These are phyloP conservation scores for Kwoniella shandongensis DNA, from an alignment of 768 basidiomycete species.

Conservation along the genomic window DNA sequence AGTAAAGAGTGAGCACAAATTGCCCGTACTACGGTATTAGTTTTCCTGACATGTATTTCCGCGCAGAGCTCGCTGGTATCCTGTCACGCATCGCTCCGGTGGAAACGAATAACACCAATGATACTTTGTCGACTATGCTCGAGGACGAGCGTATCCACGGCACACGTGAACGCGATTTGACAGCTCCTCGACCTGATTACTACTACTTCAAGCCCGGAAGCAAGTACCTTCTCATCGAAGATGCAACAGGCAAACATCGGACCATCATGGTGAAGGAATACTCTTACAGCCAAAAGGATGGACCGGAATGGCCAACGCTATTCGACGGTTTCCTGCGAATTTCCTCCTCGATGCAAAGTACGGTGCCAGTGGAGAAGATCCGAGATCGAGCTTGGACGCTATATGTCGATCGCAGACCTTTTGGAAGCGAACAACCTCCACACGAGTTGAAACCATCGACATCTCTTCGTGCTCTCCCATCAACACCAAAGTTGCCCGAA, in stretches of 20 bases:
- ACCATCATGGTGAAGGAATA: slow-evolving; percentile 86
- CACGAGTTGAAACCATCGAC: slow-evolving; percentile 46
- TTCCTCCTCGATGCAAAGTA: slow-evolving; percentile 25
- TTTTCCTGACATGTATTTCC: neutral
- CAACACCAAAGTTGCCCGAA: slow-evolving; percentile 32
- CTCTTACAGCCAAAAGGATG: slow-evolving; percentile 42
- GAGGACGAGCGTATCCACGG: slow-evolving; percentile 84
- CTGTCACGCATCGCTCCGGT: slow-evolving; percentile 33
- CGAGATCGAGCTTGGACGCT: slow-evolving; percentile 46
- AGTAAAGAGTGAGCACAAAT: slow-evolving; percentile 55
- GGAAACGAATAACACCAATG: slow-evolving; percentile 30
- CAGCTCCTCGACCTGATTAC: slow-evolving; percentile 80
- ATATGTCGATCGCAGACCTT: slow-evolving; percentile 42
- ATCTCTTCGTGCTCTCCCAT: slow-evolving; percentile 47
- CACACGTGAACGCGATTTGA: slow-evolving; percentile 86
- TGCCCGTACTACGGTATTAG: neutral
- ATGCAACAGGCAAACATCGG: slow-evolving; percentile 75
- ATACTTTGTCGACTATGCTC: slow-evolving; percentile 56
- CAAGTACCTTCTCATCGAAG: slow-evolving; percentile 88
- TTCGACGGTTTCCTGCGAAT: slow-evolving; percentile 55
- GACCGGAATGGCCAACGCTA: slow-evolving; percentile 79
- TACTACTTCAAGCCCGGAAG: slow-evolving; percentile 75
- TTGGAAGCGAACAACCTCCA: slow-evolving; percentile 36
- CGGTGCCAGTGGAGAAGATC: slow-evolving; percentile 31
- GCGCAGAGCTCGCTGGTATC: slow-evolving; percentile 54